A percentile compares a stretch with the other conserved stretches of the same genome.
phyloP scores from a whole-genome alignment of 129 eudicot genomes.

The Daucus carota region DNA sequence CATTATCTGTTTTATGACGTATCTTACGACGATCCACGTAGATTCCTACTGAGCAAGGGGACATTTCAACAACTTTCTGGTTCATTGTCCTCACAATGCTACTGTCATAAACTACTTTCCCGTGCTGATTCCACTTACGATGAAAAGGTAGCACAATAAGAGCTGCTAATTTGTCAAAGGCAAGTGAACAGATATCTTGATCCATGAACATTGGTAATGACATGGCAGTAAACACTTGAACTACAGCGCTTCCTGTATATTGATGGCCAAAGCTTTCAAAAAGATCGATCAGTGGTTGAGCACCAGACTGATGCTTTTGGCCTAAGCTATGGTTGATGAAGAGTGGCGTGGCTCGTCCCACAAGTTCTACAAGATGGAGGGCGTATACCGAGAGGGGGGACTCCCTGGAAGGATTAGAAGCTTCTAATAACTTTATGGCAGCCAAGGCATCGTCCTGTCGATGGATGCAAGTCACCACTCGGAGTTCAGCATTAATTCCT shows the following conservation, averaged over 20 bases:
- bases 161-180: constrained; percentile 44
- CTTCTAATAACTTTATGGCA: constrained; percentile 26
- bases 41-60: constrained; percentile 51
- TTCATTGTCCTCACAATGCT: constrained; percentile 22
- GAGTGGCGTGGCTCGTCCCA: constrained; percentile 42
- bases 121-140: constrained; percentile 44
- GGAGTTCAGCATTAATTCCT: constrained; percentile 21
- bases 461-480: constrained; percentile 33
- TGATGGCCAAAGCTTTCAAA: constrained; percentile 17
- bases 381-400: constrained; percentile 27
- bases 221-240: constrained; percentile 43
- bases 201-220: constrained; percentile 45
- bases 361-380: constrained; percentile 45
- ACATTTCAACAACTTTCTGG: constrained; percentile 21
- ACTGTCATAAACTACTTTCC: constrained; percentile 28
- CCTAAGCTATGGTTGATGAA: constrained; percentile 47
- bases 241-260: not conserved
- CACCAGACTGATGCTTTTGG: constrained; percentile 16
- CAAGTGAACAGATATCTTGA: constrained; percentile 45
- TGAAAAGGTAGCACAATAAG: constrained; percentile 55
- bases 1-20: not conserved
- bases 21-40: constrained; percentile 36
- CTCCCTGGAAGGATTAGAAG: constrained; percentile 28
- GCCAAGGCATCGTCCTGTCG: constrained; percentile 39
- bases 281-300: constrained; percentile 29